Evolutionary conservation across 495 filamentous ascomycete species (phyloP).

Genomic region (Monascus purpureus): DNA sequence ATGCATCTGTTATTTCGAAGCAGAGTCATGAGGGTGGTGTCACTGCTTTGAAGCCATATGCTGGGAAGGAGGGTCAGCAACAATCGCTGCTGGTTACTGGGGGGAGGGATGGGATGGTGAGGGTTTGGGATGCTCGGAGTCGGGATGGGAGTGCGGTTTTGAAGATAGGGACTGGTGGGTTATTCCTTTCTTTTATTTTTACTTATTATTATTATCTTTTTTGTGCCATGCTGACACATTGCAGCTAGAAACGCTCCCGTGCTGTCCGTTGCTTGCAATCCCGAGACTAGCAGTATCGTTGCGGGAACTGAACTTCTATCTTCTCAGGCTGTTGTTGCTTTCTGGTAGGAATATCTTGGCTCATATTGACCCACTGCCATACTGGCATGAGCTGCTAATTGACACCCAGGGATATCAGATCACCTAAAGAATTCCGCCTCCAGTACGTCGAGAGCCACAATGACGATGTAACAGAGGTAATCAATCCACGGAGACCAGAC

Average conservation of each 20-base stretch:
- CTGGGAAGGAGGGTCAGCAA: slow-evolving; percentile 7
- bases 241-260: slow-evolving; percentile 37
- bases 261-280: slow-evolving; percentile 53
- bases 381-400: slow-evolving; percentile 19
- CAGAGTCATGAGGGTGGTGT: slow-evolving; percentile 29
- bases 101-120: slow-evolving; percentile 35
- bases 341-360: slow-evolving; percentile 44
- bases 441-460: slow-evolving; percentile 79
- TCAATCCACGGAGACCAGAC: background rate
- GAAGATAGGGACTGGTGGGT: slow-evolving; percentile 29
- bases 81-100: slow-evolving; percentile 26
- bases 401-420: slow-evolving; percentile 52
- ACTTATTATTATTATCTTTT: too few relatives aligned
- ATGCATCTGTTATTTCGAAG: slow-evolving; percentile 16
- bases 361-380: background rate
- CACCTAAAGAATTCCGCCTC: slow-evolving; percentile 32
- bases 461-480: slow-evolving; percentile 77
- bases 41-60: slow-evolving; percentile 27
- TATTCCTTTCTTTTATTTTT: slow-evolving; percentile 2
- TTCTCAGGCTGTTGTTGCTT: slow-evolving; percentile 53
- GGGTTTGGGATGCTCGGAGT: slow-evolving; percentile 31
- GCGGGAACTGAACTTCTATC: slow-evolving; percentile 70
- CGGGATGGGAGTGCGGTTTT: slow-evolving; percentile 15
- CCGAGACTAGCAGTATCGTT: slow-evolving; percentile 43
- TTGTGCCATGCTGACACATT: slow-evolving; percentile 2